Evolutionary conservation across 306 rosid species (phyloP).

Genomic region (Quercus berberidifolia): DNA sequence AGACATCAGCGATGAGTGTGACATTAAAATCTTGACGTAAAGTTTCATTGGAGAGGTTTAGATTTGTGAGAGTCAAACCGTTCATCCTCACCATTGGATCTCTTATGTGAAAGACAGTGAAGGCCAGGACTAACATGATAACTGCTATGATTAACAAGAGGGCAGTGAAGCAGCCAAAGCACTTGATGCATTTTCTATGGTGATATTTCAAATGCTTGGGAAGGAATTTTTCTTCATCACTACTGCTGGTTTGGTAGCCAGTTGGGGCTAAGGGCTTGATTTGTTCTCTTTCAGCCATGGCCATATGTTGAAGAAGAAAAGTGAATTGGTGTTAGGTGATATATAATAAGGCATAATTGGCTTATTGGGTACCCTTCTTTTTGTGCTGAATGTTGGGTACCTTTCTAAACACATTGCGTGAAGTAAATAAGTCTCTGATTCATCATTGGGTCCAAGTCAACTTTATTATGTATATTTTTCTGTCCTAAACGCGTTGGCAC

Average conservation of each 20-base stretch:
- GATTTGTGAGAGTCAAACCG: not conserved
- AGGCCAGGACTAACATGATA: slow-evolving; percentile 27
- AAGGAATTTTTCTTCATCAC: not conserved
- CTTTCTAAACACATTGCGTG: no score
- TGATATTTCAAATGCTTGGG: not conserved
- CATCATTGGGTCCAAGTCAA: not conserved
- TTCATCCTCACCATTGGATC: slow-evolving; percentile 27
- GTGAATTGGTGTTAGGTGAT: not conserved
- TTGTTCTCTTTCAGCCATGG: slow-evolving; percentile 32
- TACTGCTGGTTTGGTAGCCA: slow-evolving; percentile 2
- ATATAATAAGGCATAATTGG: not conserved
- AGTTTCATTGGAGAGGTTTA: not conserved
- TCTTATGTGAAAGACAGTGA: slow-evolving; percentile 44
- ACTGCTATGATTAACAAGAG: slow-evolving; percentile 36
- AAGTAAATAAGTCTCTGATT: no score
- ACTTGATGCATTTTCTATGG: slow-evolving; percentile 19
- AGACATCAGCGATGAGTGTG: slow-evolving; percentile 28
- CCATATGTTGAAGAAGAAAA: not conserved
- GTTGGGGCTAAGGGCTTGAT: slow-evolving; percentile 34
- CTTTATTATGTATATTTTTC: not conserved
- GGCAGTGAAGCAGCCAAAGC: slow-evolving; percentile 42
- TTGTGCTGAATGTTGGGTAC: no score
- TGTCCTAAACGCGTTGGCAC: slow-evolving; percentile 14
- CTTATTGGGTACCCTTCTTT: no score
- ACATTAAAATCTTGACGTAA: not conserved